Evolutionary conservation across 768 basidiomycete genomes (phyloP).

Genomic region (Psilocybe cyanescens): DNA sequence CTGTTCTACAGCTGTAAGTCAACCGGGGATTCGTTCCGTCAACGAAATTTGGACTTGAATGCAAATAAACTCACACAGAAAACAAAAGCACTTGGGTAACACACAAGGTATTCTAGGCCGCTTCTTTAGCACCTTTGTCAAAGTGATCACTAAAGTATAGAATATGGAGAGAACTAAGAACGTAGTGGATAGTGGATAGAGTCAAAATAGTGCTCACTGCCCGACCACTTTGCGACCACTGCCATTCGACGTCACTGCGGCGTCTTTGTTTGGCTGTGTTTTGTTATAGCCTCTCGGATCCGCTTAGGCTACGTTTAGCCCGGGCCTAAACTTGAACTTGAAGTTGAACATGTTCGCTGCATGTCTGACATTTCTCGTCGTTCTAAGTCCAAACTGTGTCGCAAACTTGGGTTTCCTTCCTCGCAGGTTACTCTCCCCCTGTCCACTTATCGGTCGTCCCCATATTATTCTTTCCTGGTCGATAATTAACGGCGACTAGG

Average conservation of each 20-base stretch:
- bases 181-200: neutral
- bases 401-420: neutral
- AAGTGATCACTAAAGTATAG: neutral
- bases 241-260: slow-evolving; percentile 6
- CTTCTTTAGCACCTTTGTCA: neutral
- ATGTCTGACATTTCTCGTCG: slow-evolving; percentile 14
- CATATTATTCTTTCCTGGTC: slow-evolving; percentile 4
- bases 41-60: neutral
- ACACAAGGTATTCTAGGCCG: neutral
- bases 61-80: neutral
- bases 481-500: slow-evolving; percentile 13
- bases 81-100: neutral
- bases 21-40: neutral
- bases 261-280: slow-evolving; percentile 3
- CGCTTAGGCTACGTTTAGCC: slow-evolving; percentile 1
- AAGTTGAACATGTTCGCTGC: neutral
- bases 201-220: neutral
- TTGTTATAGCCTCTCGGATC: slow-evolving; percentile 8
- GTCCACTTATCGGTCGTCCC: neutral
- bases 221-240: neutral
- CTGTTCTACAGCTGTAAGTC: slow-evolving; percentile 6
- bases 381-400: slow-evolving; percentile 20
- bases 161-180: neutral
- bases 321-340: neutral
- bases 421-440: slow-evolving; percentile 3